Conservation (phyloP, 1,284 basidiomycete species). For the Irpex lacteus region DNA sequence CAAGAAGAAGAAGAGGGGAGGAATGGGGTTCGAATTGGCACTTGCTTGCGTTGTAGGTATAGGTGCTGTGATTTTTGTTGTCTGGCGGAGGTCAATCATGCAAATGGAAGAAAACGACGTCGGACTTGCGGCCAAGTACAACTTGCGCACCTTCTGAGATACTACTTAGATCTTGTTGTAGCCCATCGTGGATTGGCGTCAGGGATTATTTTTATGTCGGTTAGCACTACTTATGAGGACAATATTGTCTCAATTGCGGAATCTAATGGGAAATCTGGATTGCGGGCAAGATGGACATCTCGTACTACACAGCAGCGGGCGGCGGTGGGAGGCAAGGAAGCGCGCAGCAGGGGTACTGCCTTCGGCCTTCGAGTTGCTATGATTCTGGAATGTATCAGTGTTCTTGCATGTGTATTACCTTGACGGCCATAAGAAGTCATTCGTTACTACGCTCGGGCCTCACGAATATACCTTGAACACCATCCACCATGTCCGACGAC, state of each 20-base stretch:
- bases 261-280: neutral
- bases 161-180: too few relatives aligned
- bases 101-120: neutral
- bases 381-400: slow-evolving; percentile 5
- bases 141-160: too few relatives aligned
- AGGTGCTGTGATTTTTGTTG: too few relatives aligned
- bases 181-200: too few relatives aligned
- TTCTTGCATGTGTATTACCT: slow-evolving; percentile 8
- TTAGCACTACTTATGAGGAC: too few relatives aligned
- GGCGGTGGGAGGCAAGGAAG: neutral
- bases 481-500: slow-evolving; percentile 20
- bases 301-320: neutral
- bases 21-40: too few relatives aligned
- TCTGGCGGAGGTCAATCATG: neutral
- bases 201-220: too few relatives aligned
- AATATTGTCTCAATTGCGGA: too few relatives aligned
- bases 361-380: slow-evolving; percentile 9
- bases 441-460: slow-evolving; percentile 10
- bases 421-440: slow-evolving; percentile 7
- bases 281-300: neutral
- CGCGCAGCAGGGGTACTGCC: slow-evolving; percentile 6
- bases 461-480: slow-evolving; percentile 7
- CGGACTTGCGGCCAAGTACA: neutral
- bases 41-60: too few relatives aligned
- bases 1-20: too few relatives aligned